Conservation (phyloP, 495 filamentous ascomycete genomes). For the Cudoniella acicularis region DNA sequence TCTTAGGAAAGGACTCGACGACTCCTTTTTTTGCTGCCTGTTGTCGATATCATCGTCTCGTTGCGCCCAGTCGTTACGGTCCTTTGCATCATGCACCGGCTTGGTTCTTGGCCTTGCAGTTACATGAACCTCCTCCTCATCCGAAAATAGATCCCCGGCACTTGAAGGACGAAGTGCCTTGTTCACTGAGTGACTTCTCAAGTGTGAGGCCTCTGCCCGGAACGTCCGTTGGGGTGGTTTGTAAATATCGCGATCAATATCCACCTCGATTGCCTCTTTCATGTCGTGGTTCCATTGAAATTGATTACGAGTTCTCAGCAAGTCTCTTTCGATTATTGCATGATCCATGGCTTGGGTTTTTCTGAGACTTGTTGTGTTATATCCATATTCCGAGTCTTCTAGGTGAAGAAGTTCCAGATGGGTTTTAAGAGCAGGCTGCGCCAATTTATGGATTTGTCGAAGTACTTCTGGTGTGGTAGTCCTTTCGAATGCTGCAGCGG, state of each 20-base stretch:
- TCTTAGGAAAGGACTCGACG: conserved; percentile 12
- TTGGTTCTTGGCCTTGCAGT: neutral
- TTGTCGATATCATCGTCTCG: conserved; percentile 10
- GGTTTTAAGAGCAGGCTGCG: conserved; percentile 32
- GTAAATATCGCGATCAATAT: conserved; percentile 23
- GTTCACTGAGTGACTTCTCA: neutral
- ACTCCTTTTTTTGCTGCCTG: conserved; percentile 5
- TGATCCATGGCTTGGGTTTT: conserved; percentile 26
- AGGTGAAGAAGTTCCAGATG: conserved; percentile 26
- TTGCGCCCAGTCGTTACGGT: conserved; percentile 25
- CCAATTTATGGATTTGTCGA: conserved; percentile 38
- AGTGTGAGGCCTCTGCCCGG: conserved; percentile 12
- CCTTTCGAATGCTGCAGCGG: conserved; percentile 44
- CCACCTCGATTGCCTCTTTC: conserved; percentile 27
- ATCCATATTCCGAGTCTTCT: neutral
- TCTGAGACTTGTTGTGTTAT: conserved; percentile 11
- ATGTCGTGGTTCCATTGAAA: conserved; percentile 30
- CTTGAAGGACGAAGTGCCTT: conserved; percentile 13
- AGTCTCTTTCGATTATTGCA: conserved; percentile 23
- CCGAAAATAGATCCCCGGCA: conserved; percentile 20
- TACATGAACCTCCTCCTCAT: conserved; percentile 5
- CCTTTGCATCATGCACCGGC: conserved; percentile 7
- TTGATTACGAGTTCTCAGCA: conserved; percentile 29
- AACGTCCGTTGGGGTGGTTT: conserved; percentile 18
- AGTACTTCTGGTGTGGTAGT: conserved; percentile 41